Evolutionary conservation across 139 green algal species (phyloP), one percentile per base, ranked within the genome.

Genomic region (Limnomonas spitsbergensis): DNA sequence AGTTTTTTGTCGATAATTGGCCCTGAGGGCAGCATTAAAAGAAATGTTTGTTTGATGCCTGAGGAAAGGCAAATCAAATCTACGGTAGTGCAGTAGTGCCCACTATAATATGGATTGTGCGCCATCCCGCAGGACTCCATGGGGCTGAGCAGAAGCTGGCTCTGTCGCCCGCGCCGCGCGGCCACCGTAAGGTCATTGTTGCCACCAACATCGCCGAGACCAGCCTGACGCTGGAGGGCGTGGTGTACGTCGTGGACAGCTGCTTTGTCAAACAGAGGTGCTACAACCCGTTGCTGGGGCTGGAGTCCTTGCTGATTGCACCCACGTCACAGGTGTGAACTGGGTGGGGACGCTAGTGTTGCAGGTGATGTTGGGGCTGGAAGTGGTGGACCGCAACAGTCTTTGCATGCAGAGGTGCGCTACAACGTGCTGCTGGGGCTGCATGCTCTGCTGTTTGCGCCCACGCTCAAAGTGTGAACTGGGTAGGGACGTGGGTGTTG

Each of bases 201-300:
- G 90, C 94, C 7, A 97, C 94, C 37, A 97, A 97, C 88, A 89
- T 98, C 4, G 95, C 94, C 0, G 94, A 97, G 79, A 97, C 93
- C 3, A 75, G 32, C 27, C 53, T 88, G 1, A 88, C 83, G 1
- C 83, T 97, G 7, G 90, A 96, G 76, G 92, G 92, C 71, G 87
- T 96, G 6, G 84, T 92, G 69, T 96, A 93, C 53, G 92, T 98
- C 3, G 85, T 97, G 24, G 95, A 98, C 89, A 90, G 81, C 79
- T 93, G 89, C 84, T 97, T 94, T 76, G 83, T 90, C 9, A 96
- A 95, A 85, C 89, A 93, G 82, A 88, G 73, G 32, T 78, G 73
- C 36, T 94, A 93, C 86, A 90, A 95, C 85, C 91, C 91, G 1
- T n/a, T 91, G 6, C 77, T 86, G 14, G 88, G 86, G 0, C 75